Percentiles rank a stretch among this genome's conserved stretches.
Evolutionary conservation across 768 basidiomycete species (phyloP).

Genomic region (Gloeophyllum trabeum): DNA sequence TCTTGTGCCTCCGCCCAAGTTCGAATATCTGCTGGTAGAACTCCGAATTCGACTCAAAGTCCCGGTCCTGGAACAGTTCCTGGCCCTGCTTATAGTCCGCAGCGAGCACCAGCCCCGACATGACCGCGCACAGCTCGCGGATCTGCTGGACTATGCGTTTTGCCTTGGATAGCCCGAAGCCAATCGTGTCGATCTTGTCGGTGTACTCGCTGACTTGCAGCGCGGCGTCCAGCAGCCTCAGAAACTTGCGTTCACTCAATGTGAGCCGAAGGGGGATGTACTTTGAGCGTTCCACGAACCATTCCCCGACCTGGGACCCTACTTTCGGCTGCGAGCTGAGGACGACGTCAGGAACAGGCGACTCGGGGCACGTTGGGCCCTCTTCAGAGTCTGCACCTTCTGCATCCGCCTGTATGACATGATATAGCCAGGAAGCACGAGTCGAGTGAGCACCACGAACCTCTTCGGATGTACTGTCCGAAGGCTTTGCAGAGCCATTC

Average conservation of each 20-base stretch:
- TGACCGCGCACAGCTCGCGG: constrained; percentile 77
- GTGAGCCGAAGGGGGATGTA: constrained; percentile 75
- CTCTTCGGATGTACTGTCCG: too few species aligned
- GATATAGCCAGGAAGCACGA: too few species aligned
- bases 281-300: constrained; percentile 76
- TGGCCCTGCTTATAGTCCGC: constrained; percentile 88
- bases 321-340: constrained; percentile 47
- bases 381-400: constrained; percentile 25
- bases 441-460: too few species aligned
- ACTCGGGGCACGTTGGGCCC: constrained; percentile 14
- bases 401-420: constrained; percentile 21
- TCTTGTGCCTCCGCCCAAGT: constrained; percentile 76
- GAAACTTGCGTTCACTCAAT: constrained; percentile 67
- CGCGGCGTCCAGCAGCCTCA: constrained; percentile 78
- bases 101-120: constrained; percentile 72
- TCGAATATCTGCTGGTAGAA: constrained; percentile 79
- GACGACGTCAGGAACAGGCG: constrained; percentile 21
- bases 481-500: too few species aligned
- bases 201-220: constrained; percentile 82
- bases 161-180: constrained; percentile 71
- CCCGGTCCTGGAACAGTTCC: constrained; percentile 70
- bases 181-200: constrained; percentile 79
- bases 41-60: constrained; percentile 69
- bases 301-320: constrained; percentile 62
- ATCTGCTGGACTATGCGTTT: constrained; percentile 84